phyloP scores from a whole-genome alignment of 306 rosid species.

The Corylus avellana region DNA sequence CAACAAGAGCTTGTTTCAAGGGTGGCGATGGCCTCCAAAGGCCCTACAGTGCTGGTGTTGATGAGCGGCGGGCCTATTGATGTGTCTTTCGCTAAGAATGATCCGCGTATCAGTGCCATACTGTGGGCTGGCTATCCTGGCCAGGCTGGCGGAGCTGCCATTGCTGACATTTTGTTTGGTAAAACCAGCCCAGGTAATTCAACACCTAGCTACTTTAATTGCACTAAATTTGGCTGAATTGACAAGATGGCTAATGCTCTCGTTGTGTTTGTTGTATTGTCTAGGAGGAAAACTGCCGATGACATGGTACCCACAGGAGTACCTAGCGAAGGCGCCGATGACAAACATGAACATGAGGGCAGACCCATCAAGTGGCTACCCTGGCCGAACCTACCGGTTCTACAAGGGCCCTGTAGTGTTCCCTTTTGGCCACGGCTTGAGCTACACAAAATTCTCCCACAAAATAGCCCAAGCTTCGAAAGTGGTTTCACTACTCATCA shows the following conservation, averaged over 20 bases:
- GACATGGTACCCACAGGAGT: slow-evolving; percentile 91
- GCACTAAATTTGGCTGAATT: too few species aligned
- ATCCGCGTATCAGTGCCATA: slow-evolving; percentile 64
- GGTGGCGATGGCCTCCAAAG: slow-evolving; percentile 59
- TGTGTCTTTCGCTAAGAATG: slow-evolving; percentile 62
- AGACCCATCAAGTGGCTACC: slow-evolving; percentile 66
- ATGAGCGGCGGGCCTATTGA: slow-evolving; percentile 93
- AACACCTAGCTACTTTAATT: too few species aligned
- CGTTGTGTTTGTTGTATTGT: background rate
- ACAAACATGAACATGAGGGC: slow-evolving; percentile 78
- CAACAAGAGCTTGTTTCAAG: slow-evolving; percentile 71
- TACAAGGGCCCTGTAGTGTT: slow-evolving; percentile 87
- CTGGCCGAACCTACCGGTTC: slow-evolving; percentile 89
- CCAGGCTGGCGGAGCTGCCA: slow-evolving; percentile 88
- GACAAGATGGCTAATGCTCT: background rate
- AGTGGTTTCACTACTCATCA: slow-evolving; percentile 33
- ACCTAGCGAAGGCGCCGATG: slow-evolving; percentile 66
- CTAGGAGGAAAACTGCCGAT: slow-evolving; percentile 60
- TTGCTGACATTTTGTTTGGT: slow-evolving; percentile 80
- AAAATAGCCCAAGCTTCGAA: slow-evolving; percentile 49
- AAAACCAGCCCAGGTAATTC: slow-evolving; percentile 63
- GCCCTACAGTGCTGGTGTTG: slow-evolving; percentile 74
- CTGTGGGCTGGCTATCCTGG: slow-evolving; percentile 95
- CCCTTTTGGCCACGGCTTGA: slow-evolving; percentile 79
- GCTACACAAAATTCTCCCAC: slow-evolving; percentile 64